A percentile compares a stretch with the other conserved stretches of the same genome.
Conservation (phyloP, 148 eudicot species). For the Vaccinium myrtillus region DNA sequence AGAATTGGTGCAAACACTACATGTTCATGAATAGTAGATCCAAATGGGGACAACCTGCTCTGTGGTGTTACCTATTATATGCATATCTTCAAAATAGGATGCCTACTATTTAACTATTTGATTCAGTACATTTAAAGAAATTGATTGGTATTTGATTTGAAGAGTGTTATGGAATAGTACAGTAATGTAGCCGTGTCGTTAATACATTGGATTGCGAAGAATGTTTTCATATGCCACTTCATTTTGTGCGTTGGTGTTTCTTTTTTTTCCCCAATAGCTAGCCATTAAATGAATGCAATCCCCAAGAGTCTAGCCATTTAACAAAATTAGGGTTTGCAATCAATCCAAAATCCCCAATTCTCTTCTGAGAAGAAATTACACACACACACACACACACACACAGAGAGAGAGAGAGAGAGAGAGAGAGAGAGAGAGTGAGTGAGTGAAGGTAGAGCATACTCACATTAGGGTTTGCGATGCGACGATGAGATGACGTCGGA, state of each 20-base stretch:
- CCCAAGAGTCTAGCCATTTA: neutral
- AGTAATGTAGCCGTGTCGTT: no score
- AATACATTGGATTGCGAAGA: no score
- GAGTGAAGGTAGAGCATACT: no score
- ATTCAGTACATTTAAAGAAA: neutral
- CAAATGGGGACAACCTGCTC: neutral
- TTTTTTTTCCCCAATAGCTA: neutral
- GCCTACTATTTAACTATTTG: neutral
- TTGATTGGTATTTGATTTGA: neutral
- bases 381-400: no score
- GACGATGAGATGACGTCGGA: no score
- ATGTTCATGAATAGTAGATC: neutral
- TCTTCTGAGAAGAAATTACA: neutral
- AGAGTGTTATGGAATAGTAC: neutral
- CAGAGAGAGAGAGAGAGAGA: no score
- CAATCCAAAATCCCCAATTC: neutral
- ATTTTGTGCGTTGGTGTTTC: neutral
- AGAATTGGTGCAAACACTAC: neutral
- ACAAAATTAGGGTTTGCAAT: neutral
- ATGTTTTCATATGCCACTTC: neutral
- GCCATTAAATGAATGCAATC: neutral
- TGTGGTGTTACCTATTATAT: neutral
- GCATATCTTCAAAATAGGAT: neutral
- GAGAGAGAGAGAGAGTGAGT: no score
- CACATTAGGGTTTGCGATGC: neutral